These are phyloP conservation scores for Alopecurus myosuroides DNA, from an alignment of 176 grass and related monocot species.

Conservation along the genomic window DNA sequence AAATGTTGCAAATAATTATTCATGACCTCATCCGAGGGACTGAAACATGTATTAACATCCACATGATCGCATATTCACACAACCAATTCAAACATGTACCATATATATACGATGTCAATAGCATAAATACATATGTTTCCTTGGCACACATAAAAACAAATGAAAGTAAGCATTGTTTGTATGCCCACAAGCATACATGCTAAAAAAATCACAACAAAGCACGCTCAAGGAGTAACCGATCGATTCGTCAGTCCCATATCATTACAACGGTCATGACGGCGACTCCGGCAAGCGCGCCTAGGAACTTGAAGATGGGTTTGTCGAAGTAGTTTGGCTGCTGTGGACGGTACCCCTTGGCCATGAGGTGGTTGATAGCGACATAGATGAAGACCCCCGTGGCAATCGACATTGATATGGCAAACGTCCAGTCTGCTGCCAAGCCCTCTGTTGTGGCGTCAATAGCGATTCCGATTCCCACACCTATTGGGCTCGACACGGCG, in stretches of 20 bases:
- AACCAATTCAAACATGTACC: neutral
- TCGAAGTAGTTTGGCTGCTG: conserved; percentile 43
- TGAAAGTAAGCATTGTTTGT: neutral
- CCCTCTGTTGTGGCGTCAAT: conserved; percentile 53
- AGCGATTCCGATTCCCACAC: conserved; percentile 60
- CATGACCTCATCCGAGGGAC: neutral
- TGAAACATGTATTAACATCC: neutral
- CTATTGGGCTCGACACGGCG: conserved; percentile 54
- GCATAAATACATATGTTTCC: neutral
- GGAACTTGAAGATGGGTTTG: conserved; percentile 52
- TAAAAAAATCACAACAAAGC: neutral
- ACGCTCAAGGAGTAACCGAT: neutral
- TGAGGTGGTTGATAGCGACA: conserved; percentile 81
- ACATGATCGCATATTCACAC: neutral
- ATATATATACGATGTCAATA: neutral
- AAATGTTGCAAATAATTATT: neutral
- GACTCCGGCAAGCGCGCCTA: conserved; percentile 53
- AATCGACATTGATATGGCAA: conserved; percentile 55
- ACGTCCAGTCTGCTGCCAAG: conserved; percentile 42
- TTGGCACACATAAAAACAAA: too few species aligned
- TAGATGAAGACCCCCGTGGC: conserved; percentile 75
- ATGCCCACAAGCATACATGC: neutral
- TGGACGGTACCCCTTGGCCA: conserved; percentile 63
- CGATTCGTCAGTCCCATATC: conserved; percentile 59
- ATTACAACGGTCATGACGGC: conserved; percentile 62